A percentile compares a stretch with the other conserved stretches of the same genome.
Conservation (phyloP, 2,329 filamentous ascomycete species). For the Xylariaceae sp. region DNA sequence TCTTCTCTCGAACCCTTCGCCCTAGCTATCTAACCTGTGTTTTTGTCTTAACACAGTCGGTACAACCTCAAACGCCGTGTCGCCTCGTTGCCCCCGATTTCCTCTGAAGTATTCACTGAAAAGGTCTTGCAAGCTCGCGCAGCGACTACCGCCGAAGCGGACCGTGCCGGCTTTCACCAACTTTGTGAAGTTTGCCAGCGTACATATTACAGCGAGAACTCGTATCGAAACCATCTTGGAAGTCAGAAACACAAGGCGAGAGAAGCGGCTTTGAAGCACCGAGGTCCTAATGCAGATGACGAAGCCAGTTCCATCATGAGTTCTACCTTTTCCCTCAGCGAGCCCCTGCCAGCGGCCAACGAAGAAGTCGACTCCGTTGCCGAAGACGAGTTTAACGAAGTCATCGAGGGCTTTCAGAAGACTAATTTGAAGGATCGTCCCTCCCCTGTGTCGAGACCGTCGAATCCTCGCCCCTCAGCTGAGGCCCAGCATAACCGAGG, state of each 20-base stretch:
- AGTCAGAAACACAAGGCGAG: constrained; percentile 87
- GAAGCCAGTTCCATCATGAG: constrained; percentile 77
- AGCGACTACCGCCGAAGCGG: constrained; percentile 78
- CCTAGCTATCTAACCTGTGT: constrained; percentile 12
- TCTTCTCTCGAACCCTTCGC: constrained; percentile 33
- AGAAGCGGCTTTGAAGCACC: constrained; percentile 52
- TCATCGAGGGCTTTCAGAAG: constrained; percentile 77
- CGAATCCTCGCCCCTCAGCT: constrained; percentile 51
- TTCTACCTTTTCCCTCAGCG: constrained; percentile 88
- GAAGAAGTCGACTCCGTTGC: constrained; percentile 64
- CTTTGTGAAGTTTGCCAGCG: constrained; percentile 81
- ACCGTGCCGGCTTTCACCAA: constrained; percentile 87
- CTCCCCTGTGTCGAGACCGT: constrained; percentile 58
- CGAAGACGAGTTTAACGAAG: constrained; percentile 74
- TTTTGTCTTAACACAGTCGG: constrained; percentile 56
- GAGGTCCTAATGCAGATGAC: constrained; percentile 56
- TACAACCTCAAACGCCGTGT: constrained; percentile 97
- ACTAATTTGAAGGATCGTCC: constrained; percentile 46
- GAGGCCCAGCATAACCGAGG: constrained; percentile 49
- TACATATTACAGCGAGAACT: constrained; percentile 95
- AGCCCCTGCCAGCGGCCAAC: constrained; percentile 56
- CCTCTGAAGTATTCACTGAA: constrained; percentile 91
- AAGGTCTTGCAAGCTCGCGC: constrained; percentile 93
- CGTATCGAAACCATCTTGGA: constrained; percentile 87
- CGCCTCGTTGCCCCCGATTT: constrained; percentile 84